Conservation (phyloP, 495 filamentous ascomycete genomes). For the Lasiosphaeria hispida region DNA sequence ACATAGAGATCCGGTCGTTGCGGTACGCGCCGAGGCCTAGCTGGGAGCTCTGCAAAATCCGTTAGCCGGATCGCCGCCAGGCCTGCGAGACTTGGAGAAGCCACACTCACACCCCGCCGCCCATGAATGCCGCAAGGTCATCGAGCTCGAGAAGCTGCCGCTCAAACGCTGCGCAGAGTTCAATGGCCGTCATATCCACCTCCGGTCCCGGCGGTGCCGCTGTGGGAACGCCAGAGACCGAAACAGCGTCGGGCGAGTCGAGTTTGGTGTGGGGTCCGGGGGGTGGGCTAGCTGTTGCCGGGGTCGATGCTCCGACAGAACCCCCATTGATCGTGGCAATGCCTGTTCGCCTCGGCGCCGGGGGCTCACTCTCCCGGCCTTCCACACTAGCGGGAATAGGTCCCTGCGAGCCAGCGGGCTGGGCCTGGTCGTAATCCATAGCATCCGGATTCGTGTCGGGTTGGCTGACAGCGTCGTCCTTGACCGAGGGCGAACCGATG, state of each 20-base stretch:
- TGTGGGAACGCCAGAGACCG: constrained; percentile 18
- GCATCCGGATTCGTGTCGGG: constrained; percentile 42
- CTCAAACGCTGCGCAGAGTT: constrained; percentile 49
- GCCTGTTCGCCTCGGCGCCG: constrained; percentile 41
- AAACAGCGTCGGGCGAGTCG: constrained; percentile 40
- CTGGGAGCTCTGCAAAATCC: constrained; percentile 20
- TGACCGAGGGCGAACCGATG: constrained; percentile 36
- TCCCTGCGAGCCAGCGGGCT: constrained; percentile 26
- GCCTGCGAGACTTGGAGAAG: background rate
- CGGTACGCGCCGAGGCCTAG: constrained; percentile 9
- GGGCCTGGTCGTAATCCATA: constrained; percentile 46
- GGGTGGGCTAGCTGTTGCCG: constrained; percentile 42
- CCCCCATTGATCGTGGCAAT: constrained; percentile 52
- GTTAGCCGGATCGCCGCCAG: constrained; percentile 13
- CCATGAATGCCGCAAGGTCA: constrained; percentile 53
- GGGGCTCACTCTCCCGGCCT: constrained; percentile 43
- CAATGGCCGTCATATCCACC: constrained; percentile 49
- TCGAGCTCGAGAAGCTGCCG: constrained; percentile 50
- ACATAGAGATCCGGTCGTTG: background rate
- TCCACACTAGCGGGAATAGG: constrained; percentile 22
- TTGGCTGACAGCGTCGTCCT: constrained; percentile 45
- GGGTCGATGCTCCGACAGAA: constrained; percentile 40
- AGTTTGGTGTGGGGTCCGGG: constrained; percentile 30
- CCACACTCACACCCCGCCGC: constrained; percentile 47
- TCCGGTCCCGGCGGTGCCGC: constrained; percentile 18